Evolutionary conservation across 2,329 filamentous ascomycete species (phyloP).

Genomic region (Shiraia sp.): DNA sequence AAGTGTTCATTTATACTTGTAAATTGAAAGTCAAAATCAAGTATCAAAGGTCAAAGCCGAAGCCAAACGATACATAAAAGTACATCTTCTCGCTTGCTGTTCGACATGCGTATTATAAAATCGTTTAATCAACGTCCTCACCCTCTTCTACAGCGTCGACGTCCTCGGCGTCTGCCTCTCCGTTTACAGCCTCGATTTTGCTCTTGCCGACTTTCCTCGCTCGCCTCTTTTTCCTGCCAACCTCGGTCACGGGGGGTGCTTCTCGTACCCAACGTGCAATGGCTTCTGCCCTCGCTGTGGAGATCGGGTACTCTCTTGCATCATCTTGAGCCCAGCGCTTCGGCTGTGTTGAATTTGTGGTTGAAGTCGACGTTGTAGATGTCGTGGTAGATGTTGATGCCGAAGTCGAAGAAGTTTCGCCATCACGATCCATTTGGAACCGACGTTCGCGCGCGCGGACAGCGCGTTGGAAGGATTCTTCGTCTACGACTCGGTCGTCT

Average conservation of each 20-base stretch:
- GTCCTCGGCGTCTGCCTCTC: slow-evolving; percentile 18
- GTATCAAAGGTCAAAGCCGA: too few species aligned
- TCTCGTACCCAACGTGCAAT: slow-evolving; percentile 70
- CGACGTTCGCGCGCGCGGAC: slow-evolving; percentile 64
- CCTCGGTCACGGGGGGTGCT: slow-evolving; percentile 47
- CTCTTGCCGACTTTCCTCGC: slow-evolving; percentile 8
- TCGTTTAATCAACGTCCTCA: slow-evolving; percentile 10
- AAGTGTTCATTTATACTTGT: too few species aligned
- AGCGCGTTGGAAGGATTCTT: slow-evolving; percentile 66
- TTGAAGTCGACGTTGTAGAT: slow-evolving; percentile 3
- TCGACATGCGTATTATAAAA: too few species aligned
- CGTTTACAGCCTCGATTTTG: slow-evolving; percentile 15
- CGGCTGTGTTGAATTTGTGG: slow-evolving; percentile 21
- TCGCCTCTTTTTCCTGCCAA: slow-evolving; percentile 41
- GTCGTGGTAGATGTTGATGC: slow-evolving; percentile 1
- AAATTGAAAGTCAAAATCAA: too few species aligned
- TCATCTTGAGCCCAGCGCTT: slow-evolving; percentile 69
- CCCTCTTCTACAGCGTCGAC: slow-evolving; percentile 24
- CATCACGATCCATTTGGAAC: slow-evolving; percentile 60
- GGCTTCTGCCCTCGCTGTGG: slow-evolving; percentile 69
- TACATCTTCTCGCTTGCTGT: too few species aligned
- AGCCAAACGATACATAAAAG: too few species aligned
- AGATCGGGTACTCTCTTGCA: slow-evolving; percentile 69
- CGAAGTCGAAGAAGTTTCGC: slow-evolving; percentile 17
- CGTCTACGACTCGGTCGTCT: slow-evolving; percentile 70